Percentiles rank a stretch among this genome's conserved stretches.
phyloP scores from a whole-genome alignment of 257 asterid genomes.

The Solanum etuberosum region DNA sequence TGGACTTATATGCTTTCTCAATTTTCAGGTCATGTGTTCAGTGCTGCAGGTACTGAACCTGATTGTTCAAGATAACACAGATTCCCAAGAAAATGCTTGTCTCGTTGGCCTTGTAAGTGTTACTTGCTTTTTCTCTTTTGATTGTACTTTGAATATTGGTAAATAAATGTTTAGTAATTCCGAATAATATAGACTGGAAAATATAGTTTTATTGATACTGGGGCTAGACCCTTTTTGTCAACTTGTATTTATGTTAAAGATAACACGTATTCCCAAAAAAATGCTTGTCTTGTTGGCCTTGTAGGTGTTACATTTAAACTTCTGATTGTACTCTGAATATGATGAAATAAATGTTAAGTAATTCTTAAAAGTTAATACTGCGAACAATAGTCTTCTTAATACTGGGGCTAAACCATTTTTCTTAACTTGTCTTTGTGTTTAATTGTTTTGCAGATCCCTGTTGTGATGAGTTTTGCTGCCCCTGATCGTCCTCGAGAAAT shows the following conservation, averaged over 20 bases:
- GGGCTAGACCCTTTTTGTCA: not conserved
- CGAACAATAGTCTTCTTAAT: not conserved
- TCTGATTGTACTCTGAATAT: not conserved
- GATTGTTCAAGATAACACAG: slow-evolving; percentile 83
- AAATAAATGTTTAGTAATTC: not conserved
- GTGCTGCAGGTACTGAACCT: slow-evolving; percentile 89
- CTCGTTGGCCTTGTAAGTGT: slow-evolving; percentile 91
- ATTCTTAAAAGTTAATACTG: not conserved
- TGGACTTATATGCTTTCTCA: not conserved
- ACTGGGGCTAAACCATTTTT: not conserved
- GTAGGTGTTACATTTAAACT: slow-evolving; percentile 36
- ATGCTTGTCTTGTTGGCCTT: slow-evolving; percentile 89
- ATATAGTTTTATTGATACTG: not conserved
- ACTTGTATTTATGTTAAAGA: slow-evolving; percentile 33
- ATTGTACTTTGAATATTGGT: not conserved
- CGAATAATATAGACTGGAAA: not conserved
- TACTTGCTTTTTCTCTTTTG: not conserved
- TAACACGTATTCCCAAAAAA: slow-evolving; percentile 73
- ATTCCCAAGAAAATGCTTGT: slow-evolving; percentile 95
- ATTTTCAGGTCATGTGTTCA: slow-evolving; percentile 67
- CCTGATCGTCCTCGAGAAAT: slow-evolving; percentile 92
- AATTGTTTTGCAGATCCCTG: slow-evolving; percentile 51
- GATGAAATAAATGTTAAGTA: not conserved
- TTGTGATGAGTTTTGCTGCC: slow-evolving; percentile 86
- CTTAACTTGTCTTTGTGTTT: not conserved